These are phyloP conservation scores for Cryphonectria nitschkei DNA, from an alignment of 2,329 filamentous ascomycete genomes.

Conservation along the genomic window DNA sequence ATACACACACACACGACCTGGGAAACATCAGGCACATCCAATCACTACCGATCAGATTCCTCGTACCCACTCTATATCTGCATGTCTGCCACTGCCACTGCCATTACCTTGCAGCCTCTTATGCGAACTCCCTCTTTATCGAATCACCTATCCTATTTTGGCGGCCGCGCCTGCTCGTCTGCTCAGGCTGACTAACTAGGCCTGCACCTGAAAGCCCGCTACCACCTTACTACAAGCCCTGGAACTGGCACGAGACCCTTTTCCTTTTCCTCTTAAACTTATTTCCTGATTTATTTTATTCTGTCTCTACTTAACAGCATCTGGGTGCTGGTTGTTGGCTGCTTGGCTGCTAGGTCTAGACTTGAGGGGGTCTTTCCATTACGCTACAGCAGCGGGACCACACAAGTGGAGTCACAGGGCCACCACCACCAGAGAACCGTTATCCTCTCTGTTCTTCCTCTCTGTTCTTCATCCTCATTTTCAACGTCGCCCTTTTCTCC, in stretches of 20 bases:
- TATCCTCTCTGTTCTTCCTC: not conserved
- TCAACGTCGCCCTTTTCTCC: not conserved
- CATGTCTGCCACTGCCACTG: not conserved
- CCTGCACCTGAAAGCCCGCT: not conserved
- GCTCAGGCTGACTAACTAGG: not conserved
- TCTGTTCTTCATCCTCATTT: not conserved
- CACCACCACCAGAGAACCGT: not conserved
- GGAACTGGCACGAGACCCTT: not conserved
- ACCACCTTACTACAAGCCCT: not conserved
- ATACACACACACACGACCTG: not conserved
- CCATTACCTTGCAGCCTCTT: not conserved
- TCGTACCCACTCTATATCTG: not conserved
- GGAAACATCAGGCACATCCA: conserved; percentile 14
- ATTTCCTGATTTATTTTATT: not conserved
- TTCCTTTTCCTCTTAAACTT: not conserved
- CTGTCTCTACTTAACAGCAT: not conserved
- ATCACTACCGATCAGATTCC: conserved; percentile 25
- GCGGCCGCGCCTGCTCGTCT: not conserved
- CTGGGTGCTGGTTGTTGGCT: not conserved
- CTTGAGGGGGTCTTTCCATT: not conserved
- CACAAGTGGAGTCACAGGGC: not conserved
- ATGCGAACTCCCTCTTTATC: not conserved
- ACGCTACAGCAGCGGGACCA: not conserved
- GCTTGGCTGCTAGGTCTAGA: not conserved
- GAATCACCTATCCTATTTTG: not conserved